Evolutionary conservation across 805 yeast genomes (phyloP).

Genomic region (Dipodascopsis uninucleata): DNA sequence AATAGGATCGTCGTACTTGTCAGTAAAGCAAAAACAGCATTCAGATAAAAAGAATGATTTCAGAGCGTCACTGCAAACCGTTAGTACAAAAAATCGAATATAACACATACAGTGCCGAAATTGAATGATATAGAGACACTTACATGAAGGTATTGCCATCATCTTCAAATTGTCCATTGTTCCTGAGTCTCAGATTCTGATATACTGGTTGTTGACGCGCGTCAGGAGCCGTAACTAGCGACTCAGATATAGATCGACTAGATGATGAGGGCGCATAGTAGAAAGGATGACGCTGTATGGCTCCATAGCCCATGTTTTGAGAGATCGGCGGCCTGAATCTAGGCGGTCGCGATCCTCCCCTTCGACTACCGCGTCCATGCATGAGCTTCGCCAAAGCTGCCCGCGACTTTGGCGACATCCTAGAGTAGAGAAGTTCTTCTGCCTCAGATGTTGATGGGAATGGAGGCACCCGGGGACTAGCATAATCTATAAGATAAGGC

Average conservation of each 20-base stretch:
- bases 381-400: conserved; percentile 24
- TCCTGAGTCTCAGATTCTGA: neutral
- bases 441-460: conserved; percentile 28
- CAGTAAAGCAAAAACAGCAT: conserved; percentile 22
- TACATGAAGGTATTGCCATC: neutral
- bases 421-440: conserved; percentile 24
- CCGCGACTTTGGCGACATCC: conserved; percentile 27
- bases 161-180: neutral
- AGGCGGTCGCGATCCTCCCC: conserved; percentile 21
- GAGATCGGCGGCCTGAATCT: conserved; percentile 27
- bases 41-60: conserved; percentile 19
- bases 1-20: too few species aligned
- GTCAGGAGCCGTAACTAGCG: neutral
- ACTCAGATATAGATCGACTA: neutral
- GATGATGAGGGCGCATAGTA: conserved; percentile 13
- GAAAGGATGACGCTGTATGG: conserved; percentile 26
- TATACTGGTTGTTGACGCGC: neutral
- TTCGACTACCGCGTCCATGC: conserved; percentile 23
- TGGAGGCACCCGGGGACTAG: conserved; percentile 26
- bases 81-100: too few species aligned
- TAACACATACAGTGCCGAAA: too few species aligned
- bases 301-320: conserved; percentile 29
- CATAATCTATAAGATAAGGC: conserved; percentile 24
- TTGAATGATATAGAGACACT: neutral
- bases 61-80: conserved; percentile 17